Percentiles rank a stretch among this genome's conserved stretches.
Conservation (phyloP, 768 basidiomycete species). For the Amanita subjunquillea region DNA sequence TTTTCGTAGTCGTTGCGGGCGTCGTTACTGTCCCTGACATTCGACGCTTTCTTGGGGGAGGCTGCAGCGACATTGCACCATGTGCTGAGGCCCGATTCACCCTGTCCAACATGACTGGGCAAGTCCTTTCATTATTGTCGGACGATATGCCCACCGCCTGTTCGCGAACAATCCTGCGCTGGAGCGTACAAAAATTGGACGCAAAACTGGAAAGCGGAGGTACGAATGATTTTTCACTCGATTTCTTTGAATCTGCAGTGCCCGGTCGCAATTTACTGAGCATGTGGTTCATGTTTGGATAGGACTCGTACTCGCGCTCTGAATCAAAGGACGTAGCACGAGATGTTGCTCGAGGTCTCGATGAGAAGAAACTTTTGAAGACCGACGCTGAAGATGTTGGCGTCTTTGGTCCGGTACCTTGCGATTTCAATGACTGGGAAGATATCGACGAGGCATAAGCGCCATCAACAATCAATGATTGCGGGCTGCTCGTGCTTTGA, state of each 20-base stretch:
- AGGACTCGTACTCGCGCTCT: conserved; percentile 35
- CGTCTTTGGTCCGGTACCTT: conserved; percentile 27
- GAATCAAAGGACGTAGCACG: conserved; percentile 35
- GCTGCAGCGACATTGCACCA: conserved; percentile 30
- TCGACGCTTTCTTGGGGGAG: conserved; percentile 42
- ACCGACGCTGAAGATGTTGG: conserved; percentile 38
- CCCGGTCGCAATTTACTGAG: conserved; percentile 39
- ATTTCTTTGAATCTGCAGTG: conserved; percentile 18
- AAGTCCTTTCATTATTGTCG: conserved; percentile 19
- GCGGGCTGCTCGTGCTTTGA: conserved; percentile 18
- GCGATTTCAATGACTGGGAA: conserved; percentile 32
- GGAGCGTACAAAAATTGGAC: conserved; percentile 18
- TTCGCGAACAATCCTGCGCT: conserved; percentile 21
- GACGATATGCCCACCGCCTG: conserved; percentile 8
- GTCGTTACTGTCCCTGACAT: conserved; percentile 20
- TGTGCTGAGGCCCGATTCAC: conserved; percentile 22
- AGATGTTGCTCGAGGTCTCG: conserved; percentile 48
- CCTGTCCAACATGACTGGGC: conserved; percentile 14
- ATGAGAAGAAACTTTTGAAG: conserved; percentile 48
- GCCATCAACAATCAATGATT: conserved; percentile 16
- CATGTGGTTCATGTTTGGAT: conserved; percentile 45
- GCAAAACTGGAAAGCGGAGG: conserved; percentile 22
- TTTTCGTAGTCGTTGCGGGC: conserved; percentile 4
- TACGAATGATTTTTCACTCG: not conserved
- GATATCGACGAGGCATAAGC: conserved; percentile 38